Percentiles rank a stretch among this genome's conserved stretches.
These are phyloP conservation scores for Mimosa bimucronata DNA, from an alignment of 306 rosid genomes.

Conservation along the genomic window DNA sequence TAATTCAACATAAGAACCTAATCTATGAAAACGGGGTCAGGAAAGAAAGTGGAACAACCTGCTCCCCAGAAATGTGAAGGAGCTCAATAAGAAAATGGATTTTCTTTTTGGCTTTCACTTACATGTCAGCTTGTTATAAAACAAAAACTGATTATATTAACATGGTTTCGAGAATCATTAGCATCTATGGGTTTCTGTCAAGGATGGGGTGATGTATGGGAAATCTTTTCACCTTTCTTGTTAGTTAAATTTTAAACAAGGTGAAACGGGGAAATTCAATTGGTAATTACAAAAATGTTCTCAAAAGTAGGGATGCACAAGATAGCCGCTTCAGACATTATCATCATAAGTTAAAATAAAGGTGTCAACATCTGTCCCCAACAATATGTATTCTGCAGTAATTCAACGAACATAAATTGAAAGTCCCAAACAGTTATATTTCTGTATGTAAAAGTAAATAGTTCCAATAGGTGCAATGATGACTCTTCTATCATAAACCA, in stretches of 20 bases:
- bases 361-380: not conserved
- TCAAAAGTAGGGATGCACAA: not conserved
- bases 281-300: not conserved
- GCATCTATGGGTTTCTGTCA: not conserved
- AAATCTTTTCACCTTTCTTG: not conserved
- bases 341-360: not conserved
- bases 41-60: constrained; percentile 15
- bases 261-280: not conserved
- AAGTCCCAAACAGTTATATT: constrained; percentile 6
- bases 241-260: not conserved
- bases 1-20: not conserved
- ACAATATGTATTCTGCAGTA: not conserved
- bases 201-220: not conserved
- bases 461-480: constrained; percentile 18
- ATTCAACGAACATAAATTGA: constrained; percentile 7
- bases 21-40: not conserved
- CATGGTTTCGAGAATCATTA: too few species aligned
- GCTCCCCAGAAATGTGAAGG: too few species aligned
- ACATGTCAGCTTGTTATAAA: not conserved
- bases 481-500: constrained; percentile 12
- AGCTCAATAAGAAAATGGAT: not conserved
- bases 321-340: not conserved
- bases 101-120: too few species aligned
- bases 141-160: not conserved
- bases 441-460: constrained; percentile 3